A percentile compares a stretch with the other conserved stretches of the same genome.
Conservation (phyloP, 2,329 filamentous ascomycete genomes). For the Fusarium goolgardi region DNA sequence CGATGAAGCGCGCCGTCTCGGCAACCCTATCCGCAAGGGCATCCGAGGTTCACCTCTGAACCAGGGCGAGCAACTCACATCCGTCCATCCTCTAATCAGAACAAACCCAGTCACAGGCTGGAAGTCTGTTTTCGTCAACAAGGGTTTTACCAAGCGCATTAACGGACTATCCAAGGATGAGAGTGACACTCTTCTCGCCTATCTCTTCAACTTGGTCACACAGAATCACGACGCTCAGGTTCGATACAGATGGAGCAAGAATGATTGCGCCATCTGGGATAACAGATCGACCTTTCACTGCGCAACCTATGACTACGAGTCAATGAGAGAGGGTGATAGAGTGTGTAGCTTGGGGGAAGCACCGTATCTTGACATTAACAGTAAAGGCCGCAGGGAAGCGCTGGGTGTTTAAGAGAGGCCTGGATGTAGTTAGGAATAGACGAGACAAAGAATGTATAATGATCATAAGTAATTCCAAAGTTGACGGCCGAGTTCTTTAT, state of each 20-base stretch:
- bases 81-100: conserved; percentile 65
- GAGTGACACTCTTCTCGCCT: conserved; percentile 62
- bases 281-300: conserved; percentile 65
- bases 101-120: conserved; percentile 71
- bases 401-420: conserved; percentile 36
- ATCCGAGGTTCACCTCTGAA: conserved; percentile 68
- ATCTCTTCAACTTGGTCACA: conserved; percentile 61
- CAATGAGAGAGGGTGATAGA: conserved; percentile 56
- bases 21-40: conserved; percentile 57
- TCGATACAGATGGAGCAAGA: conserved; percentile 63
- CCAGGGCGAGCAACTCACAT: conserved; percentile 61
- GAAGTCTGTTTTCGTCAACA: conserved; percentile 65
- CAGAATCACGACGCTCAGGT: conserved; percentile 70
- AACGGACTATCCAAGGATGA: conserved; percentile 66
- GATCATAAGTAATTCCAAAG: not conserved
- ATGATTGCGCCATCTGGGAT: conserved; percentile 73
- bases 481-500: not conserved
- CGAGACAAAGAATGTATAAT: not conserved
- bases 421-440: not conserved
- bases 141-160: conserved; percentile 65
- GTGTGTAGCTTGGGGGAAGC: conserved; percentile 58
- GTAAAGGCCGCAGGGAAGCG: conserved; percentile 55
- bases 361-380: conserved; percentile 55
- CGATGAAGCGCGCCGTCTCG: conserved; percentile 60
- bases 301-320: conserved; percentile 70